Percentiles rank a stretch among this genome's conserved stretches.
Conservation (phyloP, 805 yeast species). For the Lipomyces yamanashiensis region DNA sequence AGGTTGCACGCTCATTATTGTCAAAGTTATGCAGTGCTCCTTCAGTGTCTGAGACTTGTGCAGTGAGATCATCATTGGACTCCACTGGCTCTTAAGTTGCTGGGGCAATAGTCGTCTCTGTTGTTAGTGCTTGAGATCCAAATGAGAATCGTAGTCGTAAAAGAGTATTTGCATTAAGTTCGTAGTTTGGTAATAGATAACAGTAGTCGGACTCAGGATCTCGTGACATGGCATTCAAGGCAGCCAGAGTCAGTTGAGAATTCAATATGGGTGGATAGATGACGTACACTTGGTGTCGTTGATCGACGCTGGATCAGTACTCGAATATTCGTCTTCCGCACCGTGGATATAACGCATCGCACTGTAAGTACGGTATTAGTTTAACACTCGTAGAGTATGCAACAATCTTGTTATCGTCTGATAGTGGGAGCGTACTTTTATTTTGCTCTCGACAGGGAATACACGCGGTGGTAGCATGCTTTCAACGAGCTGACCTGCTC, state of each 20-base stretch:
- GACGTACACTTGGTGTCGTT: neutral
- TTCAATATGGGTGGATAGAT: neutral
- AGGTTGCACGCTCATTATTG: neutral
- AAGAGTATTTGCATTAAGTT: neutral
- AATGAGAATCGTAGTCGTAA: neutral
- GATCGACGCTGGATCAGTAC: neutral
- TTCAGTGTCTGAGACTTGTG: neutral
- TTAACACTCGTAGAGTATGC: neutral
- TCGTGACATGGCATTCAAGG: neutral
- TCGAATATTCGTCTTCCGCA: no score
- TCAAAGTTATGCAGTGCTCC: neutral
- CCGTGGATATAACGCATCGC: no score
- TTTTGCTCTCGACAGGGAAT: neutral
- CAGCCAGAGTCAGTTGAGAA: no score
- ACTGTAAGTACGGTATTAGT: no score
- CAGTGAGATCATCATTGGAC: neutral
- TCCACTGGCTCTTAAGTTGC: neutral
- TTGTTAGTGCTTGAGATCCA: neutral
- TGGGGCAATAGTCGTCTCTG: neutral
- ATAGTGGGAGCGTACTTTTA: neutral
- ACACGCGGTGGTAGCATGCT: neutral
- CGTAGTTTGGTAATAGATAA: neutral
- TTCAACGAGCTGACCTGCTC: neutral
- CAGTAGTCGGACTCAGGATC: neutral
- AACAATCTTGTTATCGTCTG: neutral